Base-by-base conservation (phyloP, 2,329 filamentous ascomycete species). In the Stromatinia cepivora region DNA sequence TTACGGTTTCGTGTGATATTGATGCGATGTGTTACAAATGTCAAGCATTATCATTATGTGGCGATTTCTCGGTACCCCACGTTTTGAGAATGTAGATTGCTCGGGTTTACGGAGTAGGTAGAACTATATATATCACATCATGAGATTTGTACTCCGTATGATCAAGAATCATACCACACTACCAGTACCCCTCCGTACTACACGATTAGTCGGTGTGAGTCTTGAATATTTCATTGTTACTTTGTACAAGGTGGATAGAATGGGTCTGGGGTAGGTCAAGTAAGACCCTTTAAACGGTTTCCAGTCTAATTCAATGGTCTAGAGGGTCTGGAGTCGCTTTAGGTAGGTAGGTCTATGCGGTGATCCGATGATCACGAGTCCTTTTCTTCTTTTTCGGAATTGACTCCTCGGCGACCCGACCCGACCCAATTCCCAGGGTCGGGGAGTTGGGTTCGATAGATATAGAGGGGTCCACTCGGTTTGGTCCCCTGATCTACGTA, bases 11-110 rank as follows among this genome's bases (percentile, higher is more conserved):
- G 39, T 50, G 8, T 62, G 45, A 36, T 61, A 4, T 36, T 62
- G 42, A 48, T 61, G 39, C 57, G 17, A 61, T 62, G 54, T 34
- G 58, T 62, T 62, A 62, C 42, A 48, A 42, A 62, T 48, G 58
- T 62, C 58, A 31, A 62, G 58, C 58, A 28, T n/a, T 48, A 48
- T 25, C 58, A 11, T n/a, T 48, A 48, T 48, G 58, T 48, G 31
- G 59, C 59, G 28, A 28, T 34, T 50, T 50, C 45, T 62, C 59
- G 59, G 20, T 36, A 62, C 45, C 28, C 15, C 45, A 8, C 17
- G 22, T 36, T 34, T 36, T n/a, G 20, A n/a, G 13, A 10, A 46
- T 48, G 25, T 28, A 20, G 57, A 11, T 9, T 28, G 48, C 58
- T 61, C 28, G 58, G 58, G n/a, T n/a, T n/a, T n/a, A n/a, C n/a